A percentile compares a stretch with the other conserved stretches of the same genome.
Evolutionary conservation across 495 filamentous ascomycete genomes (phyloP).

Genomic region (Schizothecium vesticola): DNA sequence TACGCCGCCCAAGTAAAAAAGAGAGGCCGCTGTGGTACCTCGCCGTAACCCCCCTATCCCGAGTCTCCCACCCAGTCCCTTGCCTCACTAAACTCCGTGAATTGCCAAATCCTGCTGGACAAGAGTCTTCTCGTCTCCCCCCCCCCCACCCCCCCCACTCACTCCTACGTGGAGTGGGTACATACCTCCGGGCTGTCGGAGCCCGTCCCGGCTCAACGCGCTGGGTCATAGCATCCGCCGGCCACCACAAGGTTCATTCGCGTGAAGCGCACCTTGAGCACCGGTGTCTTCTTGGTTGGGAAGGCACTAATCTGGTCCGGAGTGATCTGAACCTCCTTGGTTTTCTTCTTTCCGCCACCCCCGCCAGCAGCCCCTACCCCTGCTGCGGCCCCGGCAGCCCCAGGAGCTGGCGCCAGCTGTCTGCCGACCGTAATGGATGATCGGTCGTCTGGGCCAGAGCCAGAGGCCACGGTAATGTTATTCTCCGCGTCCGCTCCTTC

Average conservation of each 20-base stretch:
- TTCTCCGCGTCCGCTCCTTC: slow-evolving; percentile 46
- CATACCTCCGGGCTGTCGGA: not conserved
- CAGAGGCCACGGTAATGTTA: slow-evolving; percentile 44
- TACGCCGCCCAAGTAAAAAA: not conserved
- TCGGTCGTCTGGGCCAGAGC: slow-evolving; percentile 24
- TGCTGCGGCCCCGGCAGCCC: slow-evolving; percentile 23
- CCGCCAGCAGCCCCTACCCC: slow-evolving; percentile 39
- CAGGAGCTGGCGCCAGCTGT: slow-evolving; percentile 25
- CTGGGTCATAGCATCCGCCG: slow-evolving; percentile 67
- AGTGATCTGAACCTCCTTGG: slow-evolving; percentile 84
- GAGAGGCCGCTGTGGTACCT: not conserved
- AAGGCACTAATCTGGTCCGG: slow-evolving; percentile 91
- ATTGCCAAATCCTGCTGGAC: not conserved
- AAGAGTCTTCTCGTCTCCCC: not conserved
- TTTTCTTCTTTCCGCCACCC: slow-evolving; percentile 67
- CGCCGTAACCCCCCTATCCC: not conserved
- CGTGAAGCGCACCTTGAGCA: slow-evolving; percentile 90
- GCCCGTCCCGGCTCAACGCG: slow-evolving; percentile 20
- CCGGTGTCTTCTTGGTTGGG: slow-evolving; percentile 90
- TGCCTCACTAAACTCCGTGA: not conserved
- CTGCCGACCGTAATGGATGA: slow-evolving; percentile 30
- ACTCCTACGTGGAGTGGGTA: not conserved
- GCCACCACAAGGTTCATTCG: slow-evolving; percentile 88
- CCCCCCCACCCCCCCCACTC: not conserved
- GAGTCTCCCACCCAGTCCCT: not conserved